Conservation (phyloP, 805 yeast species). For the Scheffersomyces coipomensis region DNA sequence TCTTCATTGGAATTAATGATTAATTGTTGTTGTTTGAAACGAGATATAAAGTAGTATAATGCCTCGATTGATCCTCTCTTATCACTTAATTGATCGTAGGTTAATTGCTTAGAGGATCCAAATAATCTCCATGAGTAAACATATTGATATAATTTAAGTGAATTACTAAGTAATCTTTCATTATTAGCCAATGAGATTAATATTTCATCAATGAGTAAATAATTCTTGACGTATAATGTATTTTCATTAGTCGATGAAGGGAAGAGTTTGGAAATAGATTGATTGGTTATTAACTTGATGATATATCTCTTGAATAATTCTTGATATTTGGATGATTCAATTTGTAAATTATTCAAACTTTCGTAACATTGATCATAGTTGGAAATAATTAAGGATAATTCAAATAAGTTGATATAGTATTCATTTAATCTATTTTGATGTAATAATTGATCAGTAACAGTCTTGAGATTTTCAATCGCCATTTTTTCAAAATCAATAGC, state of each 20-base stretch:
- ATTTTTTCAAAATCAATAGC: constrained; percentile 24
- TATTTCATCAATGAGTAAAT: constrained; percentile 30
- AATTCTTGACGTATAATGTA: constrained; percentile 20
- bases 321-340: constrained; percentile 10
- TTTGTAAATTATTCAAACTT: constrained; percentile 15
- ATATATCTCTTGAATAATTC: constrained; percentile 21
- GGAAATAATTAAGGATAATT: constrained; percentile 20
- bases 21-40: constrained; percentile 26
- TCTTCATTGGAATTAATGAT: background rate
- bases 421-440: constrained; percentile 6
- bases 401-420: constrained; percentile 22
- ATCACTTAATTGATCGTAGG: constrained; percentile 19
- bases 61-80: constrained; percentile 40
- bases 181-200: constrained; percentile 31
- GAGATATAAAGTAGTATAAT: constrained; percentile 33
- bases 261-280: constrained; percentile 22
- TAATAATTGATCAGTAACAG: background rate
- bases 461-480: constrained; percentile 21
- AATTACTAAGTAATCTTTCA: constrained; percentile 24
- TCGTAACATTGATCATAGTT: constrained; percentile 18
- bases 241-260: constrained; percentile 10
- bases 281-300: constrained; percentile 20
- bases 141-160: constrained; percentile 35
- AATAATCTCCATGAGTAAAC: constrained; percentile 41
- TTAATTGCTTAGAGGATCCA: constrained; percentile 15